phyloP scores from a whole-genome alignment of 2,329 filamentous ascomycete genomes.

The Diaporthe humulicola region DNA sequence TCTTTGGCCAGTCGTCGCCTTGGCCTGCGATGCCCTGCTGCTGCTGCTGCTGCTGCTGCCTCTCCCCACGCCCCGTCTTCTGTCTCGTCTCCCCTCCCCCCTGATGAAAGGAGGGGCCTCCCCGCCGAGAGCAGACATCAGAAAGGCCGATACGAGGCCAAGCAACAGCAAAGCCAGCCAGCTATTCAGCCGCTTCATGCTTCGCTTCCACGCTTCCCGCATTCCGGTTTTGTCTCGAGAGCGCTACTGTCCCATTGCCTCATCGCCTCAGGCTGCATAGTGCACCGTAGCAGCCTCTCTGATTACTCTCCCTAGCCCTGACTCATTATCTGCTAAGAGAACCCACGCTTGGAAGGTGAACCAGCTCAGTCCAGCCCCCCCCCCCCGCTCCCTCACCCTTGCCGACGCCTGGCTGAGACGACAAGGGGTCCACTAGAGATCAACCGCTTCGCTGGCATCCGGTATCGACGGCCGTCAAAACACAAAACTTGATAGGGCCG shows the following conservation, averaged over 20 bases:
- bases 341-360: neutral
- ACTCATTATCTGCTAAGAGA: neutral
- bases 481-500: neutral
- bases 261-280: neutral
- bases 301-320: neutral
- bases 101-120: neutral
- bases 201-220: neutral
- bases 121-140: constrained; percentile 4
- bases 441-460: constrained; percentile 19
- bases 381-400: neutral
- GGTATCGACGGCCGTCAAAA: constrained; percentile 14
- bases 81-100: neutral
- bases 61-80: neutral
- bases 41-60: neutral
- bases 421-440: neutral
- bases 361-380: constrained; percentile 11
- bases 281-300: neutral
- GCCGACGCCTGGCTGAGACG: constrained; percentile 24
- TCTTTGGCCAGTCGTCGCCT: neutral
- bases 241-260: neutral
- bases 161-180: constrained; percentile 10
- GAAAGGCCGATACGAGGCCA: constrained; percentile 22
- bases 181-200: constrained; percentile 24
- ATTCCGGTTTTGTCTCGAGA: constrained; percentile 16
- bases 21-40: neutral